A percentile compares a stretch with the other conserved stretches of the same genome.
These are phyloP conservation scores for Suillus paluster DNA, from an alignment of 768 basidiomycete genomes.

Conservation along the genomic window DNA sequence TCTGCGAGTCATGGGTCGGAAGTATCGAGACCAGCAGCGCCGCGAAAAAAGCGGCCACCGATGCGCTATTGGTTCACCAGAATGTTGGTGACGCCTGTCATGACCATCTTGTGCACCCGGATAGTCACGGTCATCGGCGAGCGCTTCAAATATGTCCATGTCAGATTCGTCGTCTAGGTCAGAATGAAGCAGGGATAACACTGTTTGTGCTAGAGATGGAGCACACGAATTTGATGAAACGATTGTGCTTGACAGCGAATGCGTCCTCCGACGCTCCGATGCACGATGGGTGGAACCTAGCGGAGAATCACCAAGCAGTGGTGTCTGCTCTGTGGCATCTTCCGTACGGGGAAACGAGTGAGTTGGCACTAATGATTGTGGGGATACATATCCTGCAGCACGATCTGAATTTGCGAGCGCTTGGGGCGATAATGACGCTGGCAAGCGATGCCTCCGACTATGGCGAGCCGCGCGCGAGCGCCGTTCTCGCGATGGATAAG, in stretches of 20 bases:
- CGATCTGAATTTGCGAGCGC: conserved; percentile 41
- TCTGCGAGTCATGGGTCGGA: conserved; percentile 56
- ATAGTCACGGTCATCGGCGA: conserved; percentile 25
- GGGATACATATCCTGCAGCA: conserved; percentile 35
- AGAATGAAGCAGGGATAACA: conserved; percentile 67
- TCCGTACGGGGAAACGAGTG: conserved; percentile 29
- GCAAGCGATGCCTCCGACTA: conserved; percentile 33
- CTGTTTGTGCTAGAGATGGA: conserved; percentile 70
- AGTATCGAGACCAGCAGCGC: conserved; percentile 59
- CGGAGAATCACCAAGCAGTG: conserved; percentile 43
- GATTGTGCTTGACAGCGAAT: conserved; percentile 60
- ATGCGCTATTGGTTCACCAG: conserved; percentile 2
- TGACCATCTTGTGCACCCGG: conserved; percentile 20
- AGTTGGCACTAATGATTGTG: conserved; percentile 22
- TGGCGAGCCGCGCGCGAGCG: conserved; percentile 41
- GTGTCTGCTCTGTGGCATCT: conserved; percentile 52
- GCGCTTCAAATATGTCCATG: conserved; percentile 35
- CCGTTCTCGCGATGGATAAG: conserved; percentile 61
- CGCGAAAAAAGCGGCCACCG: conserved; percentile 28
- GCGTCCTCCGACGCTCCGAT: conserved; percentile 50
- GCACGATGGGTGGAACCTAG: conserved; percentile 27
- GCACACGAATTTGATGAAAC: conserved; percentile 52
- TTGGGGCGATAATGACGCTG: conserved; percentile 33
- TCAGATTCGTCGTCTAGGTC: conserved; percentile 51
- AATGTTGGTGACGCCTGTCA: conserved; percentile 5